phyloP scores from a whole-genome alignment of 306 rosid genomes.

The Vicia faba region DNA sequence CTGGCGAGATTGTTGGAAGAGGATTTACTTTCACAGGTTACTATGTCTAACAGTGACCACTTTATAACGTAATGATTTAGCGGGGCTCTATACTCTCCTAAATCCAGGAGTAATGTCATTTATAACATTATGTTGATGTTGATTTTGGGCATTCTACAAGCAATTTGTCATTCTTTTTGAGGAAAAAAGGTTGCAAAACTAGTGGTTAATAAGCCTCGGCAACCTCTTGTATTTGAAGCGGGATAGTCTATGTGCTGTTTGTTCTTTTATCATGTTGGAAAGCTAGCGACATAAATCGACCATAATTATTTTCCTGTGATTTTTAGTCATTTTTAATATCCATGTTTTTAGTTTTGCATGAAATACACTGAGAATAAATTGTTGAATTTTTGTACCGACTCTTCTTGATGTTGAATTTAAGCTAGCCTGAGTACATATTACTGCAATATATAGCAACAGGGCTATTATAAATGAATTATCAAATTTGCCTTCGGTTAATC shows the following conservation, averaged over 20 bases:
- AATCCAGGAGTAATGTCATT: slow-evolving; percentile 44
- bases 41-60: slow-evolving; percentile 52
- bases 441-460: too few relatives aligned
- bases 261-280: slow-evolving; percentile 40
- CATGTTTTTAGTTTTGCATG: not conserved
- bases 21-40: slow-evolving; percentile 91
- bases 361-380: not conserved
- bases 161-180: slow-evolving; percentile 40
- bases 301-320: slow-evolving; percentile 37
- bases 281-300: slow-evolving; percentile 38
- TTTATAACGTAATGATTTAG: slow-evolving; percentile 34
- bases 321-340: slow-evolving; percentile 1
- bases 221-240: slow-evolving; percentile 61
- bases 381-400: not conserved
- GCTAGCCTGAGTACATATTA: not conserved
- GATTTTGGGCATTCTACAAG: slow-evolving; percentile 48
- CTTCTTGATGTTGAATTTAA: not conserved
- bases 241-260: slow-evolving; percentile 45
- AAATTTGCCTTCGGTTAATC: too few relatives aligned
- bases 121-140: slow-evolving; percentile 46
- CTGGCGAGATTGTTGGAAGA: slow-evolving; percentile 89
- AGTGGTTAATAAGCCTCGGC: slow-evolving; percentile 55
- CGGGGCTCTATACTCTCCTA: slow-evolving; percentile 40
- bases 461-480: too few relatives aligned
- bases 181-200: slow-evolving; percentile 46